Evolutionary conservation across 345 rosid genomes (phyloP), one percentile per base, ranked within the genome.

Genomic region (Salix suchowensis): DNA sequence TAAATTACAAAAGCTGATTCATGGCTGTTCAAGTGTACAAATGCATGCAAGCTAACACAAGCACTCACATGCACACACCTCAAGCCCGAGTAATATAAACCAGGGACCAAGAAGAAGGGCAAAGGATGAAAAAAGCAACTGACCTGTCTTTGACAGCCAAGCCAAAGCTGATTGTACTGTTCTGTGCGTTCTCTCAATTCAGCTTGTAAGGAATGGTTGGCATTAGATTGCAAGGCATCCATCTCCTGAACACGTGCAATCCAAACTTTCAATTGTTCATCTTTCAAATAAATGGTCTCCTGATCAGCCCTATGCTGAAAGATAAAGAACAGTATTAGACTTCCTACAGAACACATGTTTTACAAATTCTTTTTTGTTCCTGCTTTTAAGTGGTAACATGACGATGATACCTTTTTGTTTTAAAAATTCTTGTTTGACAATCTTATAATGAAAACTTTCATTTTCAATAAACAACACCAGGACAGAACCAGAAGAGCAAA

Each of bases 61-160:
- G 15, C 8, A 1, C 68, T n/a, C 62, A 7, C 55, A 40, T 23
- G 44, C 11, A 30, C 48, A 75, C 44, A 10, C 34, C 42, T 37
- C 48, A 66, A 23, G 42, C 64, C 65, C 39, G 68, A 70, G 64
- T 39, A 72, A 76, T 44, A 61, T 67, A 30, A 52, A 65, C 68
- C 42, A 32, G 40, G 14, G 15, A 5, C 62, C 34, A 67, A 74
- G 23, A 37, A 76, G 39, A 81, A 55, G 77, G 69, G 69, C 70
- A 40, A 65, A 60, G 75, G 28, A 11, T 58, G 14, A n/a, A 58
- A 10, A 58, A 58, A 58, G 68, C 58, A 73, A 83, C 68, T 42
- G 76, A 96, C 99, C 99, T 96, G 99, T 88, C 97, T 88, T 82
- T 96, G 99, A 82, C 91, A 96, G 65, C 91, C 93, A 68, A 81